These are phyloP conservation scores for Saprolegnia diclina DNA, from an alignment of 352 stramenopile genomes.

Conservation along the genomic window DNA sequence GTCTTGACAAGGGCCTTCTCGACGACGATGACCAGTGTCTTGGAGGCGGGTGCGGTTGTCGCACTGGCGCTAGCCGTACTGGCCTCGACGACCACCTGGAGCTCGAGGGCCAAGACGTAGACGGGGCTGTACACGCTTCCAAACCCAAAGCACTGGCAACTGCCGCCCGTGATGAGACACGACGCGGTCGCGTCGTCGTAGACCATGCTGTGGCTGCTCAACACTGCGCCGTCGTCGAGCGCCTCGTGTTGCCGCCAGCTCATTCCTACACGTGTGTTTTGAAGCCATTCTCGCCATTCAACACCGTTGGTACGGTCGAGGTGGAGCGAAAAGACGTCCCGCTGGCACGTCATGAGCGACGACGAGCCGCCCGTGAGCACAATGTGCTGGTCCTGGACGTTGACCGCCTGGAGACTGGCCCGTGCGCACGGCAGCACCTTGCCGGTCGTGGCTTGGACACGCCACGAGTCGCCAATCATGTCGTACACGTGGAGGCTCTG, in stretches of 20 bases:
- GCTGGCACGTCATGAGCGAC: conserved; percentile 43
- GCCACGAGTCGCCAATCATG: conserved; percentile 39
- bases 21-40: conserved; percentile 33
- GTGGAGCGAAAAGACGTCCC: conserved; percentile 20
- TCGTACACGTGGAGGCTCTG: conserved; percentile 39
- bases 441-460: conserved; percentile 34
- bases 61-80: conserved; percentile 14
- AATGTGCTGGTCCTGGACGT: conserved; percentile 50
- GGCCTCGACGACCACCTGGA: neutral
- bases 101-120: conserved; percentile 17
- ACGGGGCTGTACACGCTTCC: conserved; percentile 64
- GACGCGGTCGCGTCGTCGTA: neutral
- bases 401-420: conserved; percentile 32
- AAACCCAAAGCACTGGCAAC: conserved; percentile 83
- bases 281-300: no score
- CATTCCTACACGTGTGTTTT: neutral
- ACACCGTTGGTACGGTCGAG: conserved; percentile 4
- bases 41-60: neutral
- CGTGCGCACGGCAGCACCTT: neutral
- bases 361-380: conserved; percentile 57
- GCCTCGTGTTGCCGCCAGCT: conserved; percentile 4
- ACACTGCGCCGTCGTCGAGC: neutral
- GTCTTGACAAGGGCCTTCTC: conserved; percentile 68
- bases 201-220: conserved; percentile 14
- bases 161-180: conserved; percentile 46